Base-by-base conservation (phyloP, 169 alveolate species). In the Eimeria falciformis region DNA sequence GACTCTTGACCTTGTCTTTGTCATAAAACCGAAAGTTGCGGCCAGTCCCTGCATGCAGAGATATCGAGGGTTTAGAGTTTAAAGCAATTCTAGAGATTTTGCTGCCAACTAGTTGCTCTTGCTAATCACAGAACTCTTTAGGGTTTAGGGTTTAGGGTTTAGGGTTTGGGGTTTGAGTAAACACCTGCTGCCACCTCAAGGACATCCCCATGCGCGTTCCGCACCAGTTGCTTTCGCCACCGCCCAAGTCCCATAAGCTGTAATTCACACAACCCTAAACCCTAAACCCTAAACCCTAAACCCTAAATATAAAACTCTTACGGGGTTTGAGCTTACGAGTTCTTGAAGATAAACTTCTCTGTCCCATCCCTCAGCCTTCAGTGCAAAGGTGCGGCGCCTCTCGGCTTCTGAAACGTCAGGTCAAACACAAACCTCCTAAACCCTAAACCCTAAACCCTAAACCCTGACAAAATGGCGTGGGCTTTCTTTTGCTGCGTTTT, bases 121-220 rank as follows among this genome's bases (percentile, higher is more conserved):
- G 62, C 0, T 12, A 12, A 21, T 21, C 11, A 50, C 3, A 0
- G 62, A 21, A 50, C 11, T 21, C n/a, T n/a, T n/a, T n/a, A n/a
- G n/a, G n/a, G 18, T 12, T 50, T 50, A 50, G 62, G 62, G n/a
- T n/a, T n/a, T n/a, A n/a, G n/a, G n/a, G 62, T 50, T 50, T 50
- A 50, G 62, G 62, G 62, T 50, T 50, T 50, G 18, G 62, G 62
- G 62, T 50, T 50, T 50, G 18, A 21, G n/a, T n/a, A 50, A 50
- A 50, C 62, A 79, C 89, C 89, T 79, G 89, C 89, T 5, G 93
- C 93, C 1, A 88, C 93, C 58, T 88, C 93, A 21, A 88, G 50
- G 68, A 88, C 93, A 65, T 73, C 53, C 46, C 93, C 93, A 5
- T 73, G 18, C 37, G 93, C 93, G 37, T 40, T 69, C 53, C 21